Conservation (phyloP, 1,284 basidiomycete species). For the Inonotus hispidus region DNA sequence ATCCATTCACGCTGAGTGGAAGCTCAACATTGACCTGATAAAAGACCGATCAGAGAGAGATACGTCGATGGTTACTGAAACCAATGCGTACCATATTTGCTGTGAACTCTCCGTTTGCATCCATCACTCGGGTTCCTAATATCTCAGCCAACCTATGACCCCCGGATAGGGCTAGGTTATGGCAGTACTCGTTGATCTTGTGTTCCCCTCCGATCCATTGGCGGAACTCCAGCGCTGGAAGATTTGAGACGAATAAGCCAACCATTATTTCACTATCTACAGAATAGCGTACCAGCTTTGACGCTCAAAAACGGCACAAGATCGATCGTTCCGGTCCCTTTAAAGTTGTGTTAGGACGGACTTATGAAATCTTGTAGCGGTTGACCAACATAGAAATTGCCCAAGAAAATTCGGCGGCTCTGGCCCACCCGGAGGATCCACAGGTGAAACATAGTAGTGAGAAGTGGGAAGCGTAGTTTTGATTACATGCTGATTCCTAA, state of each 20-base stretch:
- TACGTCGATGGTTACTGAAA: not conserved
- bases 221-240: conserved; percentile 69
- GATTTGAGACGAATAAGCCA: not conserved
- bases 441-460: conserved; percentile 45
- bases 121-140: conserved; percentile 62
- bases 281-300: not conserved
- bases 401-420: conserved; percentile 42
- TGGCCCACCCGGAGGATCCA: conserved; percentile 22
- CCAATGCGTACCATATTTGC: conserved; percentile 53
- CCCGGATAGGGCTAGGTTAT: conserved; percentile 67
- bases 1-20: conserved; percentile 34
- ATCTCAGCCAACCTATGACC: conserved; percentile 61
- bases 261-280: not conserved
- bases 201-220: conserved; percentile 80
- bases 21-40: conserved; percentile 50
- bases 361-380: not conserved
- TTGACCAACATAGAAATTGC: conserved; percentile 53
- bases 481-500: conserved; percentile 75
- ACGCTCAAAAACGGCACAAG: conserved; percentile 46
- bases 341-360: conserved; percentile 3
- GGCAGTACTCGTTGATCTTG: conserved; percentile 73
- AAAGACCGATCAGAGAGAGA: not conserved
- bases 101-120: conserved; percentile 60
- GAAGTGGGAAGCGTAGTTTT: conserved; percentile 74
- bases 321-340: conserved; percentile 73